A percentile compares a stretch with the other conserved stretches of the same genome.
Evolutionary conservation across 371 early-diverging fungal genomes (phyloP).

Genomic region (Ecytonucleospora hepatopenaei): DNA sequence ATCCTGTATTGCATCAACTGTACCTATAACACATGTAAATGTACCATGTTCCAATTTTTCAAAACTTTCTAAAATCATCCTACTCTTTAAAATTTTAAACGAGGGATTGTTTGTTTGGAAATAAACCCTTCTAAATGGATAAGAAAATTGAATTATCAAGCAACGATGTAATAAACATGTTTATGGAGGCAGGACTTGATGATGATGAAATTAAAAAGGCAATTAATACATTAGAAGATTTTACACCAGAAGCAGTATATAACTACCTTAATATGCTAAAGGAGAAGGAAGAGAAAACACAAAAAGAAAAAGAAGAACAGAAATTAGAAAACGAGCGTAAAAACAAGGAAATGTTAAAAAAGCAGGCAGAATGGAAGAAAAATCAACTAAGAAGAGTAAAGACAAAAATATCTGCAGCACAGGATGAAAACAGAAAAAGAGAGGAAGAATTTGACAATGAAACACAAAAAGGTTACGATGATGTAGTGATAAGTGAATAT

Average conservation of each 20-base stretch:
- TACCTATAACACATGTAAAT: no score
- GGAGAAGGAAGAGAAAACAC: neutral
- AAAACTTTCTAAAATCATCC: no score
- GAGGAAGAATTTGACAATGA: constrained; percentile 1
- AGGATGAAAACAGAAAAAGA: neutral
- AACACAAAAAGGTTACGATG: neutral
- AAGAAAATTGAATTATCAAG: no score
- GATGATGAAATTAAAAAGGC: neutral
- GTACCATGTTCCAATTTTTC: no score
- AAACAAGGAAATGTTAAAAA: neutral
- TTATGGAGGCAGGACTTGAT: constrained; percentile 1
- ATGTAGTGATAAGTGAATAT: neutral
- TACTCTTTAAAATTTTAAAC: no score
- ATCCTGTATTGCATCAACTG: no score
- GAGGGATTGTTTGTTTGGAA: no score
- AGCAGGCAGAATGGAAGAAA: neutral
- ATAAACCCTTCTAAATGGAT: no score
- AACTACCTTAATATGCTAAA: neutral
- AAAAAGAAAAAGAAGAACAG: neutral
- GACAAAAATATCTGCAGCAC: neutral
- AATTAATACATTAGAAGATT: neutral
- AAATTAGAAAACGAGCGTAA: neutral
- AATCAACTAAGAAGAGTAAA: neutral
- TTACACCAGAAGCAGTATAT: neutral
- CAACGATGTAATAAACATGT: neutral